phyloP scores from a whole-genome alignment of 495 filamentous ascomycete species.

The Penicillium lividum region DNA sequence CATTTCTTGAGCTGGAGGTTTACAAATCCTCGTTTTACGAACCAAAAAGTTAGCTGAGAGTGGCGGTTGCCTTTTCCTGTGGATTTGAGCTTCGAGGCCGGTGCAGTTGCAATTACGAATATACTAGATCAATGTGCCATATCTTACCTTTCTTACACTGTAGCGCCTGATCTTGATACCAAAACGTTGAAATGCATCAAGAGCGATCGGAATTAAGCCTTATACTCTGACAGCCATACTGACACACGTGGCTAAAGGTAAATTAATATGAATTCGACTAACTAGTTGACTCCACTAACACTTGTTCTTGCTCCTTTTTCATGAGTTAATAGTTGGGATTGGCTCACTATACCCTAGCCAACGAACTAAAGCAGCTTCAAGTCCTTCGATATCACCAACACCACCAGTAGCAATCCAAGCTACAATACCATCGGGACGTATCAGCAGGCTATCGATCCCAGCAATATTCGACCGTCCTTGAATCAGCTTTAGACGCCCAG shows the following conservation, averaged over 20 bases:
- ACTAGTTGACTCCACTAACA: no score
- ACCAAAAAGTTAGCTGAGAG: slow-evolving; percentile 3
- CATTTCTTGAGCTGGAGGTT: slow-evolving; percentile 39
- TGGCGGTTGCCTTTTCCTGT: background rate
- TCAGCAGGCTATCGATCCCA: slow-evolving; percentile 25
- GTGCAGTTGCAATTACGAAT: slow-evolving; percentile 10
- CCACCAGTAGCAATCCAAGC: slow-evolving; percentile 27
- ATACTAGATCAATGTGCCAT: slow-evolving; percentile 5
- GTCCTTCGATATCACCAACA: background rate
- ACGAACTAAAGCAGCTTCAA: background rate
- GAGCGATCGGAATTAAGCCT: no score
- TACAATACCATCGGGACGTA: slow-evolving; percentile 37
- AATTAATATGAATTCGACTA: no score
- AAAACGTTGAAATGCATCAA: background rate
- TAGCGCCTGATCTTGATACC: background rate
- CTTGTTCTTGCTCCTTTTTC: no score
- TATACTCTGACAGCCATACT: no score
- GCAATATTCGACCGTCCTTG: slow-evolving; percentile 7
- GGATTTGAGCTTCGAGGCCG: background rate
- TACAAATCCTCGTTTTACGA: background rate
- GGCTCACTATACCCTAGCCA: background rate
- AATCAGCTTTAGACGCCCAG: background rate
- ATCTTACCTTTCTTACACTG: background rate
- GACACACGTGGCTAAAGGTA: no score
- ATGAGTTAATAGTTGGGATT: no score